These are phyloP conservation scores for Fusarium lyarnte DNA, from an alignment of 2,329 filamentous ascomycete genomes.

Conservation along the genomic window DNA sequence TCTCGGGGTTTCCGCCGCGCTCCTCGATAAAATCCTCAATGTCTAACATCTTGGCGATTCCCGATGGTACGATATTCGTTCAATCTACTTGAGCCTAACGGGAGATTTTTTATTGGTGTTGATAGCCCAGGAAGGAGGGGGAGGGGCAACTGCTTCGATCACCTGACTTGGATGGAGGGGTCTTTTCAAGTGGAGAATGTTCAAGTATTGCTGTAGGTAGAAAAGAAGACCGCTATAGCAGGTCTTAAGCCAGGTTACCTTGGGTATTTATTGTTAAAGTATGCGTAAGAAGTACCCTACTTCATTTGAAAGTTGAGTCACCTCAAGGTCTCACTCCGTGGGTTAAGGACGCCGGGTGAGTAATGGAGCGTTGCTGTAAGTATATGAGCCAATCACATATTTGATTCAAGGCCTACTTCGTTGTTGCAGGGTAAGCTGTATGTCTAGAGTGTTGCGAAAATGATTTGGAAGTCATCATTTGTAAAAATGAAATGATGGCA, in stretches of 20 bases:
- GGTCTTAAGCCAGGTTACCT: background rate
- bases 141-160: conserved; percentile 38
- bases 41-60: conserved; percentile 70
- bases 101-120: conserved; percentile 39
- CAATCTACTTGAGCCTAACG: conserved; percentile 19
- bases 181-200: background rate
- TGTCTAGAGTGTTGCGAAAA: background rate
- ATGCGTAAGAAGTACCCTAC: no score
- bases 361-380: background rate
- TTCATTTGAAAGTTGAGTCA: background rate
- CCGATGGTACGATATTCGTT: conserved; percentile 29
- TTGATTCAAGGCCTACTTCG: background rate
- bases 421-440: background rate
- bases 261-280: background rate
- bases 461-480: background rate
- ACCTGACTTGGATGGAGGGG: conserved; percentile 40
- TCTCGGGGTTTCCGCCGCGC: conserved; percentile 89
- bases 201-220: background rate
- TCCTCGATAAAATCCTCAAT: conserved; percentile 83
- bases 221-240: background rate
- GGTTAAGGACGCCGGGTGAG: background rate
- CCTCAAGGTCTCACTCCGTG: background rate
- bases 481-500: background rate
- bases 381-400: background rate
- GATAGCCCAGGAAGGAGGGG: conserved; percentile 42